phyloP scores from a whole-genome alignment of 2,329 filamentous ascomycete species.

The Paramyrothecium sp. region DNA sequence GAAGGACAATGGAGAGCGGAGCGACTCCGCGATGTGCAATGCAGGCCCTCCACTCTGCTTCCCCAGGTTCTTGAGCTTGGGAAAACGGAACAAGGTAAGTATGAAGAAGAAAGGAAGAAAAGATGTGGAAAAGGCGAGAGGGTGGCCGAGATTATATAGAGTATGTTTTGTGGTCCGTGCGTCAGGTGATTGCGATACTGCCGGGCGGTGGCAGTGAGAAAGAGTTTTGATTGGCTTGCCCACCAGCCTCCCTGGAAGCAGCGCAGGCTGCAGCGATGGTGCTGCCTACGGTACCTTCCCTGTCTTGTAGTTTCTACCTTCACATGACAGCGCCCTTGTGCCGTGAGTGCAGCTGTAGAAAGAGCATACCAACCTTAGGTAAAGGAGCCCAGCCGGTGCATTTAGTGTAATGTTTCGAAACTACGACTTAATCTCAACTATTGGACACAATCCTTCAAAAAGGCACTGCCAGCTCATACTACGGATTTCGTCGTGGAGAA shows the following conservation, averaged over 20 bases:
- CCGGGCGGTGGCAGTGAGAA: constrained; percentile 3
- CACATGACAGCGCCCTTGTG: no score
- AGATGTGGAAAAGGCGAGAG: constrained; percentile 9
- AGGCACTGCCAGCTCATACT: no score
- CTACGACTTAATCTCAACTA: no score
- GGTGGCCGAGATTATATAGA: constrained; percentile 12
- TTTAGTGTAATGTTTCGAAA: no score
- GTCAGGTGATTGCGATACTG: constrained; percentile 1
- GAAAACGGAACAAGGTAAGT: constrained; percentile 48
- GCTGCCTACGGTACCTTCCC: not conserved
- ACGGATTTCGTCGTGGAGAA: no score
- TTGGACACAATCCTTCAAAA: no score
- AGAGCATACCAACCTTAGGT: no score
- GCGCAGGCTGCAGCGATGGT: not conserved
- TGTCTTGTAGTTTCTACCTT: no score
- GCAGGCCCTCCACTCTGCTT: constrained; percentile 45
- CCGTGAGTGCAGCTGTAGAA: no score
- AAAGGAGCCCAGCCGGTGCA: no score
- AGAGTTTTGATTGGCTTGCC: not conserved
- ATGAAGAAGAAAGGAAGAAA: constrained; percentile 39
- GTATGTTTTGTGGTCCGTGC: not conserved
- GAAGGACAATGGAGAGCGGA: constrained; percentile 49
- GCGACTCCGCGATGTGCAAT: constrained; percentile 53
- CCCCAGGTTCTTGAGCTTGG: constrained; percentile 42
- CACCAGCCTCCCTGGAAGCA: not conserved